Conservation (phyloP, 2,329 filamentous ascomycete species). For the Chlorencoelia australis region DNA sequence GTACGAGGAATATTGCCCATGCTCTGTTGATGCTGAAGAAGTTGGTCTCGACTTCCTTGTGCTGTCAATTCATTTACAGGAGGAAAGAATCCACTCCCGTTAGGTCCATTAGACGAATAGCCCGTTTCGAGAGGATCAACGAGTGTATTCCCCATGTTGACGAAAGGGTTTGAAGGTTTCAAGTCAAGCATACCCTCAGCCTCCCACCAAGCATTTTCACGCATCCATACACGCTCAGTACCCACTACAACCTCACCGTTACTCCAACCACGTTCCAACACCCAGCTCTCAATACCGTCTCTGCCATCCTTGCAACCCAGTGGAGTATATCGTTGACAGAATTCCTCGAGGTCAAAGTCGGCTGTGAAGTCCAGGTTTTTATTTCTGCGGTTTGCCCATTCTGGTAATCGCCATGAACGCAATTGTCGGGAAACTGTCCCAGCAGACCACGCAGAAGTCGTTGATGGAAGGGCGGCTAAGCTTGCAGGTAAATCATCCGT, state of each 20-base stretch:
- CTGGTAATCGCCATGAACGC: slow-evolving; percentile 83
- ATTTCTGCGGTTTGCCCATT: slow-evolving; percentile 93
- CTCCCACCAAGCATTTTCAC: slow-evolving; percentile 94
- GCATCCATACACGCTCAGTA: slow-evolving; percentile 88
- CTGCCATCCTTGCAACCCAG: slow-evolving; percentile 83
- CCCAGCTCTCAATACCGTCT: slow-evolving; percentile 90
- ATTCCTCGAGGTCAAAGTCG: slow-evolving; percentile 92
- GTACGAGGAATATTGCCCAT: slow-evolving; percentile 33
- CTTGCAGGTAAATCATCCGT: slow-evolving; percentile 75
- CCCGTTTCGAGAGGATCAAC: slow-evolving; percentile 57
- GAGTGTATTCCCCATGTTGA: slow-evolving; percentile 39
- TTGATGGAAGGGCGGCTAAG: slow-evolving; percentile 59
- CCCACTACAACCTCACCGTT: slow-evolving; percentile 93
- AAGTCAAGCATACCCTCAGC: slow-evolving; percentile 92
- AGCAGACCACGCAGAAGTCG: slow-evolving; percentile 85
- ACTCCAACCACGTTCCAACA: slow-evolving; percentile 92
- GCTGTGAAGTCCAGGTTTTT: slow-evolving; percentile 90
- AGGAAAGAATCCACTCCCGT: slow-evolving; percentile 60
- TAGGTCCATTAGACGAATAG: slow-evolving; percentile 46
- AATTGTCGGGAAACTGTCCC: slow-evolving; percentile 87
- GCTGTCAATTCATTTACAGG: slow-evolving; percentile 50
- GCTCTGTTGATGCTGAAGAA: slow-evolving; percentile 36
- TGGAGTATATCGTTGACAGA: slow-evolving; percentile 68
- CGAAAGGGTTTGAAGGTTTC: slow-evolving; percentile 37
- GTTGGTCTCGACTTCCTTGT: slow-evolving; percentile 62